These are phyloP conservation scores for Lanmaoa rubissima DNA, from an alignment of 768 basidiomycete genomes.

Conservation along the genomic window DNA sequence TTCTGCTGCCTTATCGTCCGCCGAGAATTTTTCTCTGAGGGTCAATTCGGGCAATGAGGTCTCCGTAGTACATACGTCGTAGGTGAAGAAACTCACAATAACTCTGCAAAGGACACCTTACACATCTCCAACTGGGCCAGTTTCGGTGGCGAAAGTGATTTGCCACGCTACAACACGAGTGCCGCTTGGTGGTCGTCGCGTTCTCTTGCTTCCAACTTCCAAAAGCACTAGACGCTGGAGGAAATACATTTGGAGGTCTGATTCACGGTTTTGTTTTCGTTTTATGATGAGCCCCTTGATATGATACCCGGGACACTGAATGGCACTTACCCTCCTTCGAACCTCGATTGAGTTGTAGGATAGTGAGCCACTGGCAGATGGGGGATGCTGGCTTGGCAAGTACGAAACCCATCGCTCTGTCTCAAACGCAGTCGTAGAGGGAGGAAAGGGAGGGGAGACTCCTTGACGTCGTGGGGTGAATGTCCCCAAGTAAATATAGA, in stretches of 20 bases:
- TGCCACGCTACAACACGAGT: slow-evolving; percentile 36
- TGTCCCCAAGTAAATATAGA: background rate
- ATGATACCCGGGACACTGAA: background rate
- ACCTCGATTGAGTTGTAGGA: background rate
- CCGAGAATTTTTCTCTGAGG: slow-evolving; percentile 14
- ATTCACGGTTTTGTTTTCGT: background rate
- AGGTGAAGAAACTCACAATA: slow-evolving; percentile 5
- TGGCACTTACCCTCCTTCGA: slow-evolving; percentile 1
- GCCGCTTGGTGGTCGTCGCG: slow-evolving; percentile 17
- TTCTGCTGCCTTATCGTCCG: background rate
- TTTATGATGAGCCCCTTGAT: background rate
- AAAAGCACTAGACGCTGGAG: slow-evolving; percentile 10
- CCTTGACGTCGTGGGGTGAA: background rate
- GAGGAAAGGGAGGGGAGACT: background rate
- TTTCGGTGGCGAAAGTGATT: slow-evolving; percentile 20
- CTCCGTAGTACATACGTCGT: too few species aligned
- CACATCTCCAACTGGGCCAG: slow-evolving; percentile 21
- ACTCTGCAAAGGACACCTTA: slow-evolving; percentile 8
- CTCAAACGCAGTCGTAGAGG: too few species aligned
- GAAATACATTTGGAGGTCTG: slow-evolving; percentile 6
- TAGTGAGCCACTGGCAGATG: background rate
- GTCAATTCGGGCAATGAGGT: background rate
- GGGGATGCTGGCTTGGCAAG: slow-evolving; percentile 1
- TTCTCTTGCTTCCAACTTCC: slow-evolving; percentile 8
- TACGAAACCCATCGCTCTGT: slow-evolving; percentile 5